Conservation (phyloP, 306 rosid genomes). For the Erythrophleum fordii region DNA sequence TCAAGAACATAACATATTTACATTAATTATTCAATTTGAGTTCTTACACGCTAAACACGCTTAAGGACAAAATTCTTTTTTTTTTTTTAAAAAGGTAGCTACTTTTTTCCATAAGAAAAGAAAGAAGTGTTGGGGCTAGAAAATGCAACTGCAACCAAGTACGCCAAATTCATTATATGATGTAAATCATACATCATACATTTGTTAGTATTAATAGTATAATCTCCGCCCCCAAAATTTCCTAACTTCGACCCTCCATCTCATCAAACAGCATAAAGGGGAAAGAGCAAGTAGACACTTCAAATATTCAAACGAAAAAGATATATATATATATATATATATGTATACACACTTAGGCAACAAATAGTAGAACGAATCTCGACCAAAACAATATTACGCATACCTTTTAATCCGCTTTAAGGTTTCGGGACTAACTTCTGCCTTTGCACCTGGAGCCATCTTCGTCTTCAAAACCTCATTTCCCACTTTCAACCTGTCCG, state of each 20-base stretch:
- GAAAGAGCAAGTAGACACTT: background rate
- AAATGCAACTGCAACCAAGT: background rate
- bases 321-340: too few relatives aligned
- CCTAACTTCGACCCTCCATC: background rate
- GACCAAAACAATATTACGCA: conserved; percentile 9
- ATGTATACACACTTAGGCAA: background rate
- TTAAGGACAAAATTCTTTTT: background rate
- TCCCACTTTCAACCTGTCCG: conserved; percentile 86
- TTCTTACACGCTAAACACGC: background rate
- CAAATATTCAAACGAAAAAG: too few relatives aligned
- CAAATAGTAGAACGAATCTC: conserved; percentile 9
- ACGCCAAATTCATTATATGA: background rate
- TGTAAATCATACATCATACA: background rate
- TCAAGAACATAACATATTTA: background rate
- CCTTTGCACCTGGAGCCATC: conserved; percentile 48
- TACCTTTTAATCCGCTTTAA: conserved; percentile 86
- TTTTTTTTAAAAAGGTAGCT: too few relatives aligned
- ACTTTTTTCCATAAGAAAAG: background rate
- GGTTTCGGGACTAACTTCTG: conserved; percentile 76
- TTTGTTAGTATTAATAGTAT: background rate
- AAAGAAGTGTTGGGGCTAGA: background rate
- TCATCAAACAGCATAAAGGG: background rate
- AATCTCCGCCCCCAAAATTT: background rate
- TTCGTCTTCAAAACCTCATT: conserved; percentile 79
- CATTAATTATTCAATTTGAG: background rate